Percentiles rank a stretch among this genome's conserved stretches.
Evolutionary conservation across 176 grass and related monocot species (phyloP).

Genomic region (Poa pratensis): DNA sequence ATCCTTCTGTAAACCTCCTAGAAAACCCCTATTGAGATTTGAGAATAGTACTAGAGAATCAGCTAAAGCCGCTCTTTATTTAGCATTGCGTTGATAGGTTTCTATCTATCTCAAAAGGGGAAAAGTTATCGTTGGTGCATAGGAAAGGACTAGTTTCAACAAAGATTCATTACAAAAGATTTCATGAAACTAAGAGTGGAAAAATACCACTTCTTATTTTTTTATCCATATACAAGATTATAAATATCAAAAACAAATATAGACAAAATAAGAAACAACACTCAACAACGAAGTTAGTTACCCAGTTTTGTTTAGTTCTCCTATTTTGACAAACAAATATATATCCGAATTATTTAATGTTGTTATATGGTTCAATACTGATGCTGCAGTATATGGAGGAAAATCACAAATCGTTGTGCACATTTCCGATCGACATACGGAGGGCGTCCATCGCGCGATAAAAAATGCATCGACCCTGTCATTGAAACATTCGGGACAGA

Average conservation of each 20-base stretch:
- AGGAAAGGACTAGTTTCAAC: neutral
- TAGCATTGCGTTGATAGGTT: neutral
- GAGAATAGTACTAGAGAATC: too few species aligned
- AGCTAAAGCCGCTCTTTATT: neutral
- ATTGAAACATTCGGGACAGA: too few species aligned
- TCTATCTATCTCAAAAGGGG: neutral
- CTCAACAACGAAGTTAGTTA: neutral
- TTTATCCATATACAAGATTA: neutral
- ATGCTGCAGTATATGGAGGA: neutral
- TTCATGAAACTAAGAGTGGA: neutral
- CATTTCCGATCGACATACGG: too few species aligned
- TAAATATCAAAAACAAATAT: neutral
- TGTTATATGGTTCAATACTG: neutral
- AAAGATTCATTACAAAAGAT: neutral
- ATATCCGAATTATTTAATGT: neutral
- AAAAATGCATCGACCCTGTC: too few species aligned
- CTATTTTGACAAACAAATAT: neutral
- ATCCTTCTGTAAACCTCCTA: too few species aligned
- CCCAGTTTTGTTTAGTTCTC: neutral
- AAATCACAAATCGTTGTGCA: neutral
- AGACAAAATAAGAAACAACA: neutral
- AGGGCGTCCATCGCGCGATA: too few species aligned
- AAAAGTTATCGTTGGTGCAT: neutral
- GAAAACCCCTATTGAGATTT: too few species aligned
- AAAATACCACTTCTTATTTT: neutral